Conservation (phyloP, 225 moss, liverwort and hornwort genomes). For the Anthoceros angustus region DNA sequence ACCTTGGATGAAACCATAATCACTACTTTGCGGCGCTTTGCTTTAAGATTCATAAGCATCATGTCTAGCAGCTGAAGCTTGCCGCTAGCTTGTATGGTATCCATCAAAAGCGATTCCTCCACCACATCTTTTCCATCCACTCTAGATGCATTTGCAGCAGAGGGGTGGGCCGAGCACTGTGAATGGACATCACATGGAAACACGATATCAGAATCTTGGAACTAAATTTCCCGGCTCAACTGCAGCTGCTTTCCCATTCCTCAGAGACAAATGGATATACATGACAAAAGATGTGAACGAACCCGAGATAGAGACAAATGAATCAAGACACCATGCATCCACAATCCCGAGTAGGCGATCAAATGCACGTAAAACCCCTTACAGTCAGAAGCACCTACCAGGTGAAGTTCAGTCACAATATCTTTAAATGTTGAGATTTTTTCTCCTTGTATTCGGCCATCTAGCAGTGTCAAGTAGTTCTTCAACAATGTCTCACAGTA, state of each 20-base stretch:
- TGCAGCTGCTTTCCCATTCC: too few species aligned
- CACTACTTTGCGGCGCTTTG: neutral
- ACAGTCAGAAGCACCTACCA: neutral
- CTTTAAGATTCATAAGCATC: neutral
- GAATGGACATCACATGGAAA: neutral
- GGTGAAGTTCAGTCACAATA: neutral
- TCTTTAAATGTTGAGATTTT: neutral
- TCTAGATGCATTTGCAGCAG: neutral
- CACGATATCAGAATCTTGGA: neutral
- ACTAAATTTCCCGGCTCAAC: neutral
- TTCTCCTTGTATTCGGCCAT: neutral
- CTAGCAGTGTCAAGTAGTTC: slow-evolving; percentile 28
- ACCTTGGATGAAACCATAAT: neutral
- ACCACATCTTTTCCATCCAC: neutral
- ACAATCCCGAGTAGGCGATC: too few species aligned
- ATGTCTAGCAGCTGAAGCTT: neutral
- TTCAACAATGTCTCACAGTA: slow-evolving; percentile 37
- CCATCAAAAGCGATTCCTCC: neutral
- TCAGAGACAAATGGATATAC: too few species aligned
- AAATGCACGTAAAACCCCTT: neutral
- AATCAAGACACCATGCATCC: too few species aligned
- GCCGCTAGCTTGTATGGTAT: neutral
- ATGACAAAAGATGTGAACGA: too few species aligned
- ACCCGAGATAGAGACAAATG: too few species aligned
- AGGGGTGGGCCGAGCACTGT: neutral